These are phyloP conservation scores for Aspergillus kassunensis DNA, from an alignment of 495 filamentous ascomycete species.

Conservation along the genomic window DNA sequence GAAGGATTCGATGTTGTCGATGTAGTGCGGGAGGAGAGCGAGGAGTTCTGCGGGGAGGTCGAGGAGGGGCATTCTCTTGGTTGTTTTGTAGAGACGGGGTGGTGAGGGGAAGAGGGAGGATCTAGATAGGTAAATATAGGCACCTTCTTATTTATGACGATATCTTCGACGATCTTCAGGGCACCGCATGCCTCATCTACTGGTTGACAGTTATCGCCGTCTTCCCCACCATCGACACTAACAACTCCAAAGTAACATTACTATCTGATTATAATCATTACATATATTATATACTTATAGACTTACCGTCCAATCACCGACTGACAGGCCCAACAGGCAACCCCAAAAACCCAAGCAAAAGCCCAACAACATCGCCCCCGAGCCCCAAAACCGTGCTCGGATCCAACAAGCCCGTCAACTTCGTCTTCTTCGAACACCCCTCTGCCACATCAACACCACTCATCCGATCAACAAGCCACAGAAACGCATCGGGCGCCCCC, in stretches of 20 bases:
- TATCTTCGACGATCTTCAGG: too few species aligned
- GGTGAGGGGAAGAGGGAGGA: not conserved
- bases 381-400: slow-evolving; percentile 8
- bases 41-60: slow-evolving; percentile 30
- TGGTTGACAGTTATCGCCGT: not conserved
- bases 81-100: not conserved
- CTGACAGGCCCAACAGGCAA: slow-evolving; percentile 5
- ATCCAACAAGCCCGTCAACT: slow-evolving; percentile 15
- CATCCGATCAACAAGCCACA: slow-evolving; percentile 24
- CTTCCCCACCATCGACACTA: not conserved
- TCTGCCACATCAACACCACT: slow-evolving; percentile 9
- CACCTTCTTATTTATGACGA: too few species aligned
- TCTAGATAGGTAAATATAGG: too few species aligned
- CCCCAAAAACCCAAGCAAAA: slow-evolving; percentile 2
- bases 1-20: slow-evolving; percentile 35
- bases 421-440: slow-evolving; percentile 13
- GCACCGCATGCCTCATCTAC: not conserved
- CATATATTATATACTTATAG: too few species aligned
- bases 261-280: not conserved
- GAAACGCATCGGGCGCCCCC: slow-evolving; percentile 19
- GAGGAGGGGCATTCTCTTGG: slow-evolving; percentile 3
- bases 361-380: not conserved
- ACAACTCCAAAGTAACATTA: not conserved
- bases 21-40: slow-evolving; percentile 24
- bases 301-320: not conserved